Percentiles rank a stretch among this genome's conserved stretches.
Conservation (phyloP, 208 protist species). For the Leishmania mexicana region DNA sequence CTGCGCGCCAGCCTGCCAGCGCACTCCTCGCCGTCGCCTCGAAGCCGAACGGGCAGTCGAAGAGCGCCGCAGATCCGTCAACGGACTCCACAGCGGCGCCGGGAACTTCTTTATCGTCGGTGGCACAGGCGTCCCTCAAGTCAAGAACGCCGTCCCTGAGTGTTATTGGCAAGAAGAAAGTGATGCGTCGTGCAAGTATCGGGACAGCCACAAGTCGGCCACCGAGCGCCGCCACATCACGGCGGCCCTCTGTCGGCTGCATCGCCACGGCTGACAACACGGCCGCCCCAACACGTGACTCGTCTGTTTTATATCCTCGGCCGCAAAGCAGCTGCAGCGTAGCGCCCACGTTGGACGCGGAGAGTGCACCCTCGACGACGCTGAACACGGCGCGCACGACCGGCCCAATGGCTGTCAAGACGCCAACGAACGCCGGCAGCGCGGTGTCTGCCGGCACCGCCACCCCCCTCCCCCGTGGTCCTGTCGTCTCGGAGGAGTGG, state of each 20-base stretch:
- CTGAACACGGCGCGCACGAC: slow-evolving; percentile 14
- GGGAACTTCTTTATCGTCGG: neutral
- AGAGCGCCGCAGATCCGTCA: neutral
- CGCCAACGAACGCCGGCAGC: neutral
- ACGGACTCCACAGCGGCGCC: neutral
- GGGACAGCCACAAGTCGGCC: neutral
- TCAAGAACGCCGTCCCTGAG: neutral
- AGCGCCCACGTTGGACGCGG: neutral
- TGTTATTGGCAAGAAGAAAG: slow-evolving; percentile 5
- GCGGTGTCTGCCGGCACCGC: neutral
- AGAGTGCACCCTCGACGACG: slow-evolving; percentile 9
- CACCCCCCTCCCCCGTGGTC: slow-evolving; percentile 26
- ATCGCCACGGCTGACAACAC: slow-evolving; percentile 3
- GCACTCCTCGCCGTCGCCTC: neutral
- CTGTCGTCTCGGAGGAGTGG: slow-evolving; percentile 80
- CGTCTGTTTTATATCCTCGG: slow-evolving; percentile 10
- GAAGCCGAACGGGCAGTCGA: neutral
- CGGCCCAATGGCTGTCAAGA: neutral
- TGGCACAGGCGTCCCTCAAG: neutral
- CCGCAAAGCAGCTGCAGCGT: neutral
- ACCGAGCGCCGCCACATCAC: neutral
- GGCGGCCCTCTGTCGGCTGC: slow-evolving; percentile 8
- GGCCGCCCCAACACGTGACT: slow-evolving; percentile 12
- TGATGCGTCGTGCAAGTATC: slow-evolving; percentile 13
- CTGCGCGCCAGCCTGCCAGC: neutral